These are phyloP conservation scores for Pinus taeda DNA, from an alignment of 75 land plant genomes.

Conservation along the genomic window DNA sequence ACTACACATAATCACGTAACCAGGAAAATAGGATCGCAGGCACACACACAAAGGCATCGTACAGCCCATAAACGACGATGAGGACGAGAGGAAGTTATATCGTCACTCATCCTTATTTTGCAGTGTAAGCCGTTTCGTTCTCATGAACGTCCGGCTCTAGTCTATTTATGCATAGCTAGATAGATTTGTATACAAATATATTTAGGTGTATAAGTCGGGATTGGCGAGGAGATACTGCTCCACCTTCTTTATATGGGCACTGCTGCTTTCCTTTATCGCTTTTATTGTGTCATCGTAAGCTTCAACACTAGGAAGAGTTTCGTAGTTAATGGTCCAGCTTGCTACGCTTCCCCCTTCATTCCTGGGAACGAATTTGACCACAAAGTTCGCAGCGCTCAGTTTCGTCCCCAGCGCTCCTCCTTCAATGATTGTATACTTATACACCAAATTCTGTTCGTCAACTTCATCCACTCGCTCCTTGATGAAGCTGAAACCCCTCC, in stretches of 20 bases:
- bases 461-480: constrained; percentile 18
- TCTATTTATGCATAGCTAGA: background rate
- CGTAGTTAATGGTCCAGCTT: background rate
- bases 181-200: background rate
- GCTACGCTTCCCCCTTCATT: constrained; percentile 13
- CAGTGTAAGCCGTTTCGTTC: no score
- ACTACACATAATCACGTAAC: no score
- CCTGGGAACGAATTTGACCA: constrained; percentile 12
- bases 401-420: constrained; percentile 19
- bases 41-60: no score
- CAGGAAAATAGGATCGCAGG: no score
- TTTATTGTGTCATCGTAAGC: background rate
- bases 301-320: no score
- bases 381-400: constrained; percentile 15
- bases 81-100: no score
- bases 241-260: constrained; percentile 20
- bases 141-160: no score
- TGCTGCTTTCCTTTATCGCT: constrained; percentile 12
- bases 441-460: constrained; percentile 14
- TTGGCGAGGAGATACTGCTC: constrained; percentile 1
- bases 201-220: background rate
- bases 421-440: constrained; percentile 17
- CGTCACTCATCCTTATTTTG: no score
- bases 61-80: no score
- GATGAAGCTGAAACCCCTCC: background rate